A percentile compares a stretch with the other conserved stretches of the same genome.
Conservation (phyloP, 2,329 filamentous ascomycete species). For the Fusarium clavum region DNA sequence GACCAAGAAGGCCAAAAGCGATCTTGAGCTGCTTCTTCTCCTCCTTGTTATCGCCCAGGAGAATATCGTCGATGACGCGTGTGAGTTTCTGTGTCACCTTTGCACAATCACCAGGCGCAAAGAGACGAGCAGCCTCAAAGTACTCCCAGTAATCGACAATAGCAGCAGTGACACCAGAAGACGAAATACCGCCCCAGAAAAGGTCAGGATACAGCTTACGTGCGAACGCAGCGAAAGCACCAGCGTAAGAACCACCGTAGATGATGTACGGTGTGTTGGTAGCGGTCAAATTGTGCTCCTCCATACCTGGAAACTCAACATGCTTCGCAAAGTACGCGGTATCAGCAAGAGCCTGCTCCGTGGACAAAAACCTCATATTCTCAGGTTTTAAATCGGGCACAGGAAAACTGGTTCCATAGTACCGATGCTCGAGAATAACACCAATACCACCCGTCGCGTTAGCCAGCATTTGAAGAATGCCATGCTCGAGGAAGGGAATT, state of each 20-base stretch:
- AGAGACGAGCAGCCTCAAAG: slow-evolving; percentile 62
- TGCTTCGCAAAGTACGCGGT: slow-evolving; percentile 83
- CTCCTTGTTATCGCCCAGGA: slow-evolving; percentile 54
- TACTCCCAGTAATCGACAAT: slow-evolving; percentile 82
- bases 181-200: slow-evolving; percentile 83
- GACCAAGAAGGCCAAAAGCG: slow-evolving; percentile 59
- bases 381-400: slow-evolving; percentile 72
- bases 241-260: slow-evolving; percentile 88
- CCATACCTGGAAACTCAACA: slow-evolving; percentile 76
- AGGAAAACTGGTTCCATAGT: slow-evolving; percentile 84
- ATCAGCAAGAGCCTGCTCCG: slow-evolving; percentile 85
- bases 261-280: slow-evolving; percentile 76
- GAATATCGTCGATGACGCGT: slow-evolving; percentile 63
- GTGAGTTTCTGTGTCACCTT: slow-evolving; percentile 69
- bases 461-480: slow-evolving; percentile 77
- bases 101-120: slow-evolving; percentile 70
- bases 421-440: slow-evolving; percentile 87
- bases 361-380: slow-evolving; percentile 83
- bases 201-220: slow-evolving; percentile 81
- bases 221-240: slow-evolving; percentile 80
- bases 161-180: slow-evolving; percentile 81
- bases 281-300: slow-evolving; percentile 74
- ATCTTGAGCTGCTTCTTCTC: slow-evolving; percentile 61
- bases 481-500: slow-evolving; percentile 79
- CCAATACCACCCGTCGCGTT: slow-evolving; percentile 79